phyloP scores from a whole-genome alignment of 371 early-diverging fungal genomes.

The Encephalitozoon romaleae region DNA sequence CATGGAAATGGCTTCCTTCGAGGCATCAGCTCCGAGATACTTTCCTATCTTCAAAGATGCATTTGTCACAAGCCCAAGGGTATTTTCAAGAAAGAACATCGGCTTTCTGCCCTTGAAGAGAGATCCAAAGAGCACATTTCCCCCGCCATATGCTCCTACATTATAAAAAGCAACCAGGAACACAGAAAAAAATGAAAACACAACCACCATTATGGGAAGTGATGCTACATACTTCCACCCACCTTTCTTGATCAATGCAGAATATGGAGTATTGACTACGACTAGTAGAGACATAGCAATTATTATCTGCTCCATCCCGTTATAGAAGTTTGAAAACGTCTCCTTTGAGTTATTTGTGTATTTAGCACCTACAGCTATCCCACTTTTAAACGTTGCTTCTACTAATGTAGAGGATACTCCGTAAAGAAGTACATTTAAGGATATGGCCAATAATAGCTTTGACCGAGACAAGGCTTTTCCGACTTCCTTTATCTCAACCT shows the following conservation, averaged over 20 bases:
- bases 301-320: conserved; percentile 36
- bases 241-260: conserved; percentile 42
- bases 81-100: conserved; percentile 6
- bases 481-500: conserved; percentile 37
- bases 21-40: conserved; percentile 59
- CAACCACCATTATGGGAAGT: background rate
- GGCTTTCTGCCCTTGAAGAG: background rate
- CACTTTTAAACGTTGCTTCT: conserved; percentile 27
- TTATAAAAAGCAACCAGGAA: conserved; percentile 16
- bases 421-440: conserved; percentile 48
- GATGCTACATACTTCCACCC: conserved; percentile 47
- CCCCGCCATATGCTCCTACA: background rate
- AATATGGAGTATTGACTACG: conserved; percentile 44
- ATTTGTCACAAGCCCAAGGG: background rate
- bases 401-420: conserved; percentile 43
- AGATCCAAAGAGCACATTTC: background rate
- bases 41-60: conserved; percentile 51
- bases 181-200: background rate
- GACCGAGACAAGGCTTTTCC: conserved; percentile 37
- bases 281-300: conserved; percentile 38
- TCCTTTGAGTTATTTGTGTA: conserved; percentile 4
- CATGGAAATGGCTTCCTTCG: conserved; percentile 59
- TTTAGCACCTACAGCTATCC: conserved; percentile 2
- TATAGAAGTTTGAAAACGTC: conserved; percentile 13
- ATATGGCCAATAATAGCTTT: conserved; percentile 45